Evolutionary conservation across 345 rosid genomes (phyloP).

Genomic region (Excoecaria cochinchinensis): DNA sequence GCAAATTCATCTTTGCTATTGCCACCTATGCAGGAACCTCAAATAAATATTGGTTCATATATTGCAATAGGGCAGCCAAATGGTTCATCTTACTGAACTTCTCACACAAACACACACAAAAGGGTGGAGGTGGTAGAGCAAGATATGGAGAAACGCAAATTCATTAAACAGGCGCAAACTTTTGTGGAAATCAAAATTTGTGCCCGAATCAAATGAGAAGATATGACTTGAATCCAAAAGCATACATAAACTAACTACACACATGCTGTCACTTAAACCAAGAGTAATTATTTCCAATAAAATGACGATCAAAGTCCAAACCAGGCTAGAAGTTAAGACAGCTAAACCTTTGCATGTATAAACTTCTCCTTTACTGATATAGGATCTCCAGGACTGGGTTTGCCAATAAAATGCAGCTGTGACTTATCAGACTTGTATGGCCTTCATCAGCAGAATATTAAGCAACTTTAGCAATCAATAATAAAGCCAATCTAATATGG

Average conservation of each 20-base stretch:
- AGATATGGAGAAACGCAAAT: neutral
- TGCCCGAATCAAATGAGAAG: neutral
- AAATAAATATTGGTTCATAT: neutral
- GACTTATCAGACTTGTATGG: constrained; percentile 57
- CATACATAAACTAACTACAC: neutral
- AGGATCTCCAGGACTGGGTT: constrained; percentile 71
- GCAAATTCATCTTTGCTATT: neutral
- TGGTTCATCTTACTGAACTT: neutral
- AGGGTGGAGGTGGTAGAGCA: neutral
- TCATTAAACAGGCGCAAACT: neutral
- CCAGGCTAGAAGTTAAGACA: constrained; percentile 4
- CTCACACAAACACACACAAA: neutral
- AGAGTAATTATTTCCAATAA: neutral
- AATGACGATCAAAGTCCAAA: constrained; percentile 18
- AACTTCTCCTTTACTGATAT: constrained; percentile 93
- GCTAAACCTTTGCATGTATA: constrained; percentile 86
- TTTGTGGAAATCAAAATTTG: neutral
- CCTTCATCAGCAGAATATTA: constrained; percentile 40
- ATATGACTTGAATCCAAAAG: neutral
- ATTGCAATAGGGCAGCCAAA: neutral
- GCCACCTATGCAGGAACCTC: neutral
- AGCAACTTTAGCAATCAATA: constrained; percentile 28
- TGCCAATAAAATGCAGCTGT: constrained; percentile 52
- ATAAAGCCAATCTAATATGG: constrained; percentile 5
- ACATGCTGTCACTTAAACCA: constrained; percentile 3